Percentiles rank a stretch among this genome's conserved stretches.
phyloP scores from a whole-genome alignment of 1,284 basidiomycete species.

The Cutaneotrichosporon sp. region DNA sequence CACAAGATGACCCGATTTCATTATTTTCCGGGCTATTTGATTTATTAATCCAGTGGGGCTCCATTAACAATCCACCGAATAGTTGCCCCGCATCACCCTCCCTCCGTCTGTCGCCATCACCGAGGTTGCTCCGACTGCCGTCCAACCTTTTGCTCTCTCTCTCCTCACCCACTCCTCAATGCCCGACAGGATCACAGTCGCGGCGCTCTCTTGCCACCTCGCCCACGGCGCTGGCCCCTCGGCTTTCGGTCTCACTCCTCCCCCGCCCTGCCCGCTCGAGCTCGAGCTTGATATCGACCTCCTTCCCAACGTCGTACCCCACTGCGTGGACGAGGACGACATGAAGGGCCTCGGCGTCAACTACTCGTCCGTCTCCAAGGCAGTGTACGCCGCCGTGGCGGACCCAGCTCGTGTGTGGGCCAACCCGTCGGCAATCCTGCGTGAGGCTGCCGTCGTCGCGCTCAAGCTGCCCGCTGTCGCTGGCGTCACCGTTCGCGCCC shows the following conservation, averaged over 20 bases:
- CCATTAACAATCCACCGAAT: not conserved
- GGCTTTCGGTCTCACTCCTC: conserved; percentile 44
- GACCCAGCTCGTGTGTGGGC: conserved; percentile 18
- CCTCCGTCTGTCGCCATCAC: not conserved
- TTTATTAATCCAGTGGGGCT: not conserved
- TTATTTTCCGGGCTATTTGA: not conserved
- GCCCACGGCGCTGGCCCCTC: conserved; percentile 47
- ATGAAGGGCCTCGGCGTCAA: conserved; percentile 51
- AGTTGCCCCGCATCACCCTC: not conserved
- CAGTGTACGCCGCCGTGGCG: conserved; percentile 32
- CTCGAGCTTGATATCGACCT: conserved; percentile 42
- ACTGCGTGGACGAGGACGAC: conserved; percentile 39
- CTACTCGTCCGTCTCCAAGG: conserved; percentile 50
- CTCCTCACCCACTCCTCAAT: too few species aligned
- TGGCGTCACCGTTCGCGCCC: conserved; percentile 25
- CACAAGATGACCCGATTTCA: not conserved
- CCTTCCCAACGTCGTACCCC: conserved; percentile 32
- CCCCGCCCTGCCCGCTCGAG: conserved; percentile 45
- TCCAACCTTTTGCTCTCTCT: too few species aligned
- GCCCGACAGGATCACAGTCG: conserved; percentile 43
- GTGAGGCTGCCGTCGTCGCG: conserved; percentile 26
- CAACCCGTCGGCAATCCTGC: conserved; percentile 32
- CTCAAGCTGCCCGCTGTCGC: conserved; percentile 33
- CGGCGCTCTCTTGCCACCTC: conserved; percentile 45
- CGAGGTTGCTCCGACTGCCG: not conserved